Evolutionary conservation across 1,139 yeast species (phyloP).

Genomic region (Yamadazyma atlantica): DNA sequence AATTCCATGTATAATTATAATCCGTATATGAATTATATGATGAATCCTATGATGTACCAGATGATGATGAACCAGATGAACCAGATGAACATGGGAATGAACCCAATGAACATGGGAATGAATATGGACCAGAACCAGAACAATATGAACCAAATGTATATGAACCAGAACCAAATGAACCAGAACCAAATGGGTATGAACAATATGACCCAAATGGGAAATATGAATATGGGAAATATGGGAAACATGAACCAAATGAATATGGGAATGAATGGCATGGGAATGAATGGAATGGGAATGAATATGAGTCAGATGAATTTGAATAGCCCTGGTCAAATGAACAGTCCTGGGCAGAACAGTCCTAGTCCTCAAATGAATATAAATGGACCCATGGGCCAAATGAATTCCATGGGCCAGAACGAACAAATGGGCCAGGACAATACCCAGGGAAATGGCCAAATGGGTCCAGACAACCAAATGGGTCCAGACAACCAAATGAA

Average conservation of each 20-base stretch:
- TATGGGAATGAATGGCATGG: slow-evolving; percentile 1
- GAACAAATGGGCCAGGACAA: too few relatives aligned
- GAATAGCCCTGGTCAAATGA: too few relatives aligned
- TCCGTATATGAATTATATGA: slow-evolving; percentile 12
- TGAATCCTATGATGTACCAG: slow-evolving; percentile 15
- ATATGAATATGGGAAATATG: not conserved
- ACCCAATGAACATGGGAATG: slow-evolving; percentile 9
- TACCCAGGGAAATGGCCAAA: too few relatives aligned
- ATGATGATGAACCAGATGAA: slow-evolving; percentile 15
- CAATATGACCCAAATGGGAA: too few relatives aligned
- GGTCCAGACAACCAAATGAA: too few relatives aligned
- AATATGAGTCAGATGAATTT: not conserved
- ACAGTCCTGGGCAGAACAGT: slow-evolving; percentile 1
- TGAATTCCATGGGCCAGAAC: too few relatives aligned
- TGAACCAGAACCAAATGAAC: not conserved
- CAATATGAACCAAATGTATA: slow-evolving; percentile 4
- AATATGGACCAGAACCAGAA: slow-evolving; percentile 5
- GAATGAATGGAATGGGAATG: not conserved
- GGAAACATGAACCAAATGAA: not conserved
- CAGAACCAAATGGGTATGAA: not conserved
- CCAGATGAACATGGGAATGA: slow-evolving; percentile 7
- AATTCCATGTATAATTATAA: slow-evolving; percentile 14
- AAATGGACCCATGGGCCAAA: slow-evolving; percentile 5
- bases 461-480: too few relatives aligned
- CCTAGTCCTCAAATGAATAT: slow-evolving; percentile 1